Base-by-base conservation (phyloP, 768 basidiomycete species). In the Clitopilus passeckerianus region DNA sequence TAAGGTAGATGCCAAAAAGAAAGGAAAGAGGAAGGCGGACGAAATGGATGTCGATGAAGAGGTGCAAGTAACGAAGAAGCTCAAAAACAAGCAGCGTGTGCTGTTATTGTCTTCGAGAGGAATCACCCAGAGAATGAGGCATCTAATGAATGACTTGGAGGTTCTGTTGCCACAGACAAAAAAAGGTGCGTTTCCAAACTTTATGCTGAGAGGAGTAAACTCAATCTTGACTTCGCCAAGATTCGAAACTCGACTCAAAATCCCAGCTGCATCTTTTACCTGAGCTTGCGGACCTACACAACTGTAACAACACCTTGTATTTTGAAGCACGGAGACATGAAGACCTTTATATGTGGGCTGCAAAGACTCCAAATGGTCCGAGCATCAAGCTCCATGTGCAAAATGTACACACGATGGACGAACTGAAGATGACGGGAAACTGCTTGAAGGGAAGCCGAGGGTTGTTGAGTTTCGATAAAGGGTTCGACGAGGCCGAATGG, bases 391-490 rank as follows among this genome's bases (percentile, higher is more conserved):
- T 98, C 80, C 97, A 98, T 69, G 96, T 98, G 15, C 95, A 97
- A 75, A 99, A 98, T 69, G 82, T 96, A 57, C 97, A 99, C 72
- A 99, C 97, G 44, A 98, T 98, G 97, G 97, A 98, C 75, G 97
- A 99, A 73, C 80, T 99, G 64, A 98, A 98, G 78, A 91, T 99
- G 95, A 96, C 95, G 6, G 97, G 97, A 33, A 98, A 99, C 72
- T 99, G 97, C 73, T 74, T 99, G 64, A 97, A 96, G 74, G 97
- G 97, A 16, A 92, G 91, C 67, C 78, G 97, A 57, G 96, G 95
- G 5, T 76, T 98, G 57, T 75, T 98, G 63, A 92, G 91, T 69
- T 99, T 99, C 71, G 95, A 97, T 74, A 84, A 87, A 61, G 84
- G 79, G 44, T 98, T 97, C 72, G 93, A 98, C 52, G 85, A 91